These are phyloP conservation scores for Straminergon stramineum DNA, from an alignment of 225 moss, liverwort and hornwort species.

Conservation along the genomic window DNA sequence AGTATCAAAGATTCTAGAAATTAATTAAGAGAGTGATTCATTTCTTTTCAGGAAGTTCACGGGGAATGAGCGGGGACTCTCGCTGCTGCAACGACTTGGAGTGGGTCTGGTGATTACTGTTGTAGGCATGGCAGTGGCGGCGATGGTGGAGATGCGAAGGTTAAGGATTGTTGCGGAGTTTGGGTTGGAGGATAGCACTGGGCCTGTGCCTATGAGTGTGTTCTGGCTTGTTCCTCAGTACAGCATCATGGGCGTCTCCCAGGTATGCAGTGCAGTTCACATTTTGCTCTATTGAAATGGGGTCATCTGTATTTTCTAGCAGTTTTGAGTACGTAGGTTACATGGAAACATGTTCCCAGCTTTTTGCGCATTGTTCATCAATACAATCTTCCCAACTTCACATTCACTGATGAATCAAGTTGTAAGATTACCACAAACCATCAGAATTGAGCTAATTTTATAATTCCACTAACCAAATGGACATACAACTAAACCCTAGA, in stretches of 20 bases:
- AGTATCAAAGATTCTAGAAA: background rate
- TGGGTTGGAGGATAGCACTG: conserved; percentile 12
- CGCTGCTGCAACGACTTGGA: conserved; percentile 47
- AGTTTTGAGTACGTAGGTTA: background rate
- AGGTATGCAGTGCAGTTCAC: background rate
- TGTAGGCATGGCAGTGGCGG: conserved; percentile 24
- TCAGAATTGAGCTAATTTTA: background rate
- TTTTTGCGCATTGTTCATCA: no score
- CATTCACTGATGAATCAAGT: background rate
- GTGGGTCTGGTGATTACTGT: conserved; percentile 34
- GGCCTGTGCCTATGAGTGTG: conserved; percentile 31
- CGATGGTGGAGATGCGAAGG: conserved; percentile 35
- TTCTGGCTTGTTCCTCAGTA: conserved; percentile 41
- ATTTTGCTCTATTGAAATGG: background rate
- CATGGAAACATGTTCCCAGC: background rate
- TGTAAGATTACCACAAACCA: background rate
- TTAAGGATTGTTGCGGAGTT: conserved; percentile 11
- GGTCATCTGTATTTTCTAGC: background rate
- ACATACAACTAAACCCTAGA: background rate
- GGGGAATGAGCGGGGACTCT: conserved; percentile 37
- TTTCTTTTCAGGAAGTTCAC: background rate
- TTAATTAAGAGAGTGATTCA: background rate
- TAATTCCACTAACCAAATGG: background rate
- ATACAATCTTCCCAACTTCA: background rate
- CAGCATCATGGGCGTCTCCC: conserved; percentile 25